Evolutionary conservation across 2,329 filamentous ascomycete species (phyloP), one percentile per base, ranked within the genome.

Genomic region (Arthrinium puccinioides): DNA sequence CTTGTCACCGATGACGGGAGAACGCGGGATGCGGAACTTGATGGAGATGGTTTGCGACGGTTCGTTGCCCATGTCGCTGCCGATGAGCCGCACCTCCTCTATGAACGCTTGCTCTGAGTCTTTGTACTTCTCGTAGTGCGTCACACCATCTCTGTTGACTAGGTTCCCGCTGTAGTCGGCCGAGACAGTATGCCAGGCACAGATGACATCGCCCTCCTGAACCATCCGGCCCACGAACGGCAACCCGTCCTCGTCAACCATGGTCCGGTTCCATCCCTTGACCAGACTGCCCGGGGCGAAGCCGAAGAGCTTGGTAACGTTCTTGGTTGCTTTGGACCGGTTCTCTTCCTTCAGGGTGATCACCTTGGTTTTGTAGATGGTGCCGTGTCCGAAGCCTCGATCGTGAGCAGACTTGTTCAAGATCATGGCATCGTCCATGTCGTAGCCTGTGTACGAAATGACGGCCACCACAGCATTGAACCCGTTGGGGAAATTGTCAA

Each of bases 391-490:
- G 54, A 98, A 97, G 11, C 92, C 92, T 49, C 92, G 81, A 63
- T 98, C 92, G 61, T 96, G 87, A 3, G 90, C 82, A 15, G 88
- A 95, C 61, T 97, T 97, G 71, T 97, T 97, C 57, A 98, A 72
- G 57, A 98, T 97, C 90, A 97, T 97, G 58, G 92, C 92, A 66
- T 98, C 92, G 72, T 98, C 92, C 92, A 98, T 98, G 72, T 98
- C 92, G 65, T 97, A 98, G 36, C 90, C 92, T 2, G 90, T 97
- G 62, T 98, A 98, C 1, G 90, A 96, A 46, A 98, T 95, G 60
- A 98, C 94, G 41, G 92, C 92, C 41, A 98, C 92, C 26, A 97
- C 81, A 8, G 88, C 87, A 54, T 98, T 98, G 54, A 80, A 89
- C 20, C 92, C 92, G 57, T 97, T 96, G 38, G 92, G 92, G 61